Conservation (phyloP, 345 rosid genomes). For the Anastatica hierochuntica region DNA sequence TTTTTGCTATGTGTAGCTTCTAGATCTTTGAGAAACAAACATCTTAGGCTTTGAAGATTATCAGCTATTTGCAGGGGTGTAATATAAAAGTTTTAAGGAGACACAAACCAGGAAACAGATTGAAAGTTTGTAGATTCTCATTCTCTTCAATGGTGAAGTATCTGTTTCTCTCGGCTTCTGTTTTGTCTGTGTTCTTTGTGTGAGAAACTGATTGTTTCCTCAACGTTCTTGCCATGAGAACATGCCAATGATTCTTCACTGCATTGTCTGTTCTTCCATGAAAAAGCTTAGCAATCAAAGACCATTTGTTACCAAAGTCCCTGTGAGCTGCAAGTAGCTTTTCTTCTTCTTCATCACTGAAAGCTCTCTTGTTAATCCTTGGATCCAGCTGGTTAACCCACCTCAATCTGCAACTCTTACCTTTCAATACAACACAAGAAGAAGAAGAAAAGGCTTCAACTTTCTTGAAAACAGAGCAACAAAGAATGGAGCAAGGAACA, state of each 20-base stretch:
- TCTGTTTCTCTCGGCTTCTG: background rate
- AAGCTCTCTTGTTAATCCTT: conserved; percentile 59
- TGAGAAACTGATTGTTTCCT: conserved; percentile 29
- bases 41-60: no score
- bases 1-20: no score
- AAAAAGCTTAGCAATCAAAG: conserved; percentile 46
- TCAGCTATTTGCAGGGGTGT: no score
- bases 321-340: conserved; percentile 44
- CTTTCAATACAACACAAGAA: conserved; percentile 23
- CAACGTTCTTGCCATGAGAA: conserved; percentile 39
- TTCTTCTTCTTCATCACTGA: conserved; percentile 63
- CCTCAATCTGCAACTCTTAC: conserved; percentile 79
- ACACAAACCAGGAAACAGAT: conserved; percentile 20
- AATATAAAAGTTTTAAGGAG: background rate
- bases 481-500: background rate
- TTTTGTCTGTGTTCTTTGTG: conserved; percentile 20
- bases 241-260: conserved; percentile 62
- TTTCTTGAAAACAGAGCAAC: background rate
- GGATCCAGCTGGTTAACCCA: conserved; percentile 90
- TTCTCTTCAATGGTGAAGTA: background rate
- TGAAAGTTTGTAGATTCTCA: background rate
- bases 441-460: background rate
- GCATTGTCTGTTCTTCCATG: conserved; percentile 57
- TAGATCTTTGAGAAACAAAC: no score
- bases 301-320: conserved; percentile 57